Evolutionary conservation across 2,329 filamentous ascomycete species (phyloP), one percentile per base, ranked within the genome.

Genomic region (Pseudogymnoascus sp.): DNA sequence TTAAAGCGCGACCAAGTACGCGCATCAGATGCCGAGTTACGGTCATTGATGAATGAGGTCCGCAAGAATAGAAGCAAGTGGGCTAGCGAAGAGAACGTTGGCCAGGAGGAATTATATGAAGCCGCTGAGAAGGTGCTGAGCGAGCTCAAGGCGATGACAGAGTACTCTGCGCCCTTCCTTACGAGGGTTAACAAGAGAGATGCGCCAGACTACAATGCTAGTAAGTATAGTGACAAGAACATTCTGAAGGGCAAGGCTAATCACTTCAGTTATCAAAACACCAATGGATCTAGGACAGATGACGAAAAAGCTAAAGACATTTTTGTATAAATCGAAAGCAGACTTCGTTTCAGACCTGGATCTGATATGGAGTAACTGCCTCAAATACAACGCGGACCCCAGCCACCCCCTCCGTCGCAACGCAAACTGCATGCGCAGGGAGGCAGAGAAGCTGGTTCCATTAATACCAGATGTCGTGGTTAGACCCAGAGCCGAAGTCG

Each of bases 11-110:
- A 91, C 67, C 86, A 91, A 77, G 93, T 99, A 61, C 85, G 87
- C 73, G 93, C 94, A 16, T 96, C 92, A 1, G 94, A 99, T 77
- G 89, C 92, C 23, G 93, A 99, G 73, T 80, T 99, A 65, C 86
- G 94, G 65, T 91, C 89, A 60, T 79, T 99, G 64, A 96, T 99
- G 84, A 97, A 94, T 70, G 94, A 99, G 75, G 94, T 99, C 16
- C 86, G 94, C 67, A 99, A 97, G 76, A 97, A 97, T 70, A 84
- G 94, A 70, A 97, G 93, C 76, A 99, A 99, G 77, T 99, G 94
- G 94, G 93, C 94, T 3, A 97, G 90, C 74, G 94, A 97, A 75
- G 94, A 99, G 70, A 94, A 95, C 69, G 89, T 99, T 66, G 93
- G 94, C 65, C 94, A 99, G 76, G 94, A 99, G 75, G 94, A 99